phyloP scores from a whole-genome alignment of 768 basidiomycete species.

The Hebeloma cylindrosporum region DNA sequence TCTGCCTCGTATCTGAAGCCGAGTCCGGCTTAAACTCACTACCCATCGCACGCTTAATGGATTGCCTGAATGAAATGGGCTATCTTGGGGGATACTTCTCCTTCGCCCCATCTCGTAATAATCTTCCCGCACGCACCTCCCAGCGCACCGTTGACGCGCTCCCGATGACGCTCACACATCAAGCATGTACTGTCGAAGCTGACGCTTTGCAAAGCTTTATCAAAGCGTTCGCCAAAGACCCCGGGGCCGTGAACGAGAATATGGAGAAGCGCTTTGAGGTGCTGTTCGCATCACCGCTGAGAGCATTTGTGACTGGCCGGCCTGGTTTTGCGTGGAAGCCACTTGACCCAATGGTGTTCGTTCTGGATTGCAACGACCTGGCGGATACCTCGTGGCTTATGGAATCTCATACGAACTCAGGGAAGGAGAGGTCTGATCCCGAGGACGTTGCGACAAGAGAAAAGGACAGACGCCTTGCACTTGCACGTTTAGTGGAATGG shows the following conservation, averaged over 20 bases:
- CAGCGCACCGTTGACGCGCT: conserved; percentile 20
- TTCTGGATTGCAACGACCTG: conserved; percentile 17
- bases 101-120: conserved; percentile 9
- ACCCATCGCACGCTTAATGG: conserved; percentile 15
- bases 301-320: conserved; percentile 11
- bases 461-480: conserved; percentile 20
- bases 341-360: conserved; percentile 20
- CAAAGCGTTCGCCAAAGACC: conserved; percentile 8
- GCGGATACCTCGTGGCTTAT: background rate
- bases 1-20: conserved; percentile 17
- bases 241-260: background rate
- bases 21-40: conserved; percentile 16
- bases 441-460: no score
- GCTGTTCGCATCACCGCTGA: conserved; percentile 16
- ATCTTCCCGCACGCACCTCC: conserved; percentile 4
- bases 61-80: conserved; percentile 20
- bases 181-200: conserved; percentile 17
- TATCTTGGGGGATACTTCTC: conserved; percentile 25
- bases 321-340: conserved; percentile 18
- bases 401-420: conserved; percentile 17
- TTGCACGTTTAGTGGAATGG: conserved; percentile 15
- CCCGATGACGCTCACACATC: conserved; percentile 21
- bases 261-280: conserved; percentile 17
- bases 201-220: conserved; percentile 7
- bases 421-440: conserved; percentile 3